Conservation (phyloP, 495 filamentous ascomycete genomes). For the Delitschia confertaspora region DNA sequence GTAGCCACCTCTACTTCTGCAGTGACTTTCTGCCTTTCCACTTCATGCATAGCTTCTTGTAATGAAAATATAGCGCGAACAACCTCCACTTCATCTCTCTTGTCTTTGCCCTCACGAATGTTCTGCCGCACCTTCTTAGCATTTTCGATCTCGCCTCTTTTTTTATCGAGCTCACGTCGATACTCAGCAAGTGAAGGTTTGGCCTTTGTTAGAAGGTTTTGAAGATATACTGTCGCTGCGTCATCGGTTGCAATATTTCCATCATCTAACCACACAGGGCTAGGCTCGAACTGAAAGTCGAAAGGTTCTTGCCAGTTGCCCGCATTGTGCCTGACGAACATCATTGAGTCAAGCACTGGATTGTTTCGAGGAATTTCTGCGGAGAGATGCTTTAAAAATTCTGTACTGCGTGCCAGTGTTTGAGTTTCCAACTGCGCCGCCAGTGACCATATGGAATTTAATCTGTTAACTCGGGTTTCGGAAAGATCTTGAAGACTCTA, state of each 20-base stretch:
- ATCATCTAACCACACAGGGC: conserved; percentile 95
- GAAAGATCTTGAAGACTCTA: conserved; percentile 83
- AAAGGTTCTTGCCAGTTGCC: conserved; percentile 69
- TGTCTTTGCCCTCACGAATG: conserved; percentile 72
- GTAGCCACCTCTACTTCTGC: conserved; percentile 88
- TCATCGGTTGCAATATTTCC: conserved; percentile 74
- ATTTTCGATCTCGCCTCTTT: conserved; percentile 70
- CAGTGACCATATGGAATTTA: conserved; percentile 78
- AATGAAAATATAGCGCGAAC: conserved; percentile 65
- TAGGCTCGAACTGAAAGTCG: conserved; percentile 83
- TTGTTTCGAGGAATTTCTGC: conserved; percentile 82
- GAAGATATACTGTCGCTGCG: conserved; percentile 74
- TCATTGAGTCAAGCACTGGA: conserved; percentile 84
- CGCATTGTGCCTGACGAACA: conserved; percentile 92
- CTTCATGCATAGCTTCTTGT: conserved; percentile 76
- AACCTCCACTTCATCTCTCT: conserved; percentile 71
- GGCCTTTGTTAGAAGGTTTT: conserved; percentile 84
- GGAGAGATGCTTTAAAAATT: conserved; percentile 59
- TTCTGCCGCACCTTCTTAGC: conserved; percentile 61
- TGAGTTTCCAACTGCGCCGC: conserved; percentile 68
- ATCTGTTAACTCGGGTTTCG: conserved; percentile 69
- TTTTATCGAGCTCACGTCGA: conserved; percentile 72
- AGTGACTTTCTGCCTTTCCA: conserved; percentile 76
- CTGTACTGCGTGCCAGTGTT: conserved; percentile 60
- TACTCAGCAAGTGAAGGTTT: conserved; percentile 71